These are phyloP conservation scores for Logfia minima DNA, from an alignment of 129 eudicot species.

Conservation along the genomic window DNA sequence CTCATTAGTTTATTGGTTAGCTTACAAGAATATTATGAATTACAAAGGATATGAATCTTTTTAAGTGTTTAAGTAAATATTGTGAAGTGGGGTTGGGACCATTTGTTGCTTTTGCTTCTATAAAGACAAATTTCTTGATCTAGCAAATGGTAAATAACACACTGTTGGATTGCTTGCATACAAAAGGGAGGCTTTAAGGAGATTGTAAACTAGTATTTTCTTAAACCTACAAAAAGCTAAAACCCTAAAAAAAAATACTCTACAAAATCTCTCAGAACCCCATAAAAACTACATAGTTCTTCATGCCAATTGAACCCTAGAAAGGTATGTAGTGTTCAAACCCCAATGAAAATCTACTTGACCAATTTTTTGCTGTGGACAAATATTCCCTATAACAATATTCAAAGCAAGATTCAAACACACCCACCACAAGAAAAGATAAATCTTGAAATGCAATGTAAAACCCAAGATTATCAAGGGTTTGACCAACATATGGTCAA, in stretches of 20 bases:
- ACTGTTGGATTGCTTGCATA: conserved; percentile 40
- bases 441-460: conserved; percentile 35
- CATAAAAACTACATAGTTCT: conserved; percentile 27
- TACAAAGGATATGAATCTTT: neutral
- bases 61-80: neutral
- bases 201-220: conserved; percentile 32
- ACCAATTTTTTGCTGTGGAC: conserved; percentile 24
- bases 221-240: conserved; percentile 32
- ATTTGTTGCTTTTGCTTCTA: conserved; percentile 17
- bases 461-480: conserved; percentile 31
- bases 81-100: conserved; percentile 30
- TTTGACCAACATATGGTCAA: conserved; percentile 32
- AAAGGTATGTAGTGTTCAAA: conserved; percentile 35
- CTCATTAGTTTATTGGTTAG: neutral
- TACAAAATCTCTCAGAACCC: conserved; percentile 34
- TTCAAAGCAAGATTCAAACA: conserved; percentile 26
- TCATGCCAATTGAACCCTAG: conserved; percentile 32
- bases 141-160: conserved; percentile 27
- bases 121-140: conserved; percentile 32
- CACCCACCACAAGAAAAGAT: conserved; percentile 26
- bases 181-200: conserved; percentile 41
- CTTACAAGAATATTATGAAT: neutral
- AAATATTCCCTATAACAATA: conserved; percentile 31
- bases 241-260: conserved; percentile 29
- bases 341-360: conserved; percentile 44